Evolutionary conservation across 176 grass and related monocot species (phyloP).

Genomic region (Cenchrus fungigraminus): DNA sequence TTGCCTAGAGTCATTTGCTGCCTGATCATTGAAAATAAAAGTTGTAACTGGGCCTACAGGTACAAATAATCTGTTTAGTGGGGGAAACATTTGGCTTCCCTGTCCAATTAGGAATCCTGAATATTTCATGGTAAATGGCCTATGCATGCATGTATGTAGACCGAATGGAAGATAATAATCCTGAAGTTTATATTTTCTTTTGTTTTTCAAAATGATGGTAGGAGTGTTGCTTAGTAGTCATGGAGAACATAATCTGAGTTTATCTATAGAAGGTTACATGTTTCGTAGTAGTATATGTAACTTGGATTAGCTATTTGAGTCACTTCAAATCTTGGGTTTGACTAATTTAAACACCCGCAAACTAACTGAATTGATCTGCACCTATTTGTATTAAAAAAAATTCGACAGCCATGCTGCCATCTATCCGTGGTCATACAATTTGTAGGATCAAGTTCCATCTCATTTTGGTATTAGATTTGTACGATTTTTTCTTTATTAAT

Average conservation of each 20-base stretch:
- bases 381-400: no score
- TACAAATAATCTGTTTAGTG: background rate
- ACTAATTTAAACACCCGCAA: no score
- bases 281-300: background rate
- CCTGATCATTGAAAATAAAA: background rate
- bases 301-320: background rate
- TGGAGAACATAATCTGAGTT: background rate
- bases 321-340: background rate
- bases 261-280: background rate
- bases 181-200: background rate
- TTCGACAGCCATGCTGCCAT: no score
- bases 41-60: no score
- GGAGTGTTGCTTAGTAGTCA: background rate
- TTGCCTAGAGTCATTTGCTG: conserved; percentile 33
- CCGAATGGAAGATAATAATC: background rate
- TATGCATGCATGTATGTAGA: background rate
- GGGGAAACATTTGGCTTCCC: background rate
- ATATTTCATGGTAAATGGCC: conserved; percentile 2
- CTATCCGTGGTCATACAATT: no score
- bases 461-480: no score
- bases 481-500: no score
- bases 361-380: no score
- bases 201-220: background rate
- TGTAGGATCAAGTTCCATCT: no score
- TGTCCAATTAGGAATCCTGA: background rate